A percentile compares a stretch with the other conserved stretches of the same genome.
phyloP scores from a whole-genome alignment of 2,329 filamentous ascomycete species.

The Neurospora sp. region DNA sequence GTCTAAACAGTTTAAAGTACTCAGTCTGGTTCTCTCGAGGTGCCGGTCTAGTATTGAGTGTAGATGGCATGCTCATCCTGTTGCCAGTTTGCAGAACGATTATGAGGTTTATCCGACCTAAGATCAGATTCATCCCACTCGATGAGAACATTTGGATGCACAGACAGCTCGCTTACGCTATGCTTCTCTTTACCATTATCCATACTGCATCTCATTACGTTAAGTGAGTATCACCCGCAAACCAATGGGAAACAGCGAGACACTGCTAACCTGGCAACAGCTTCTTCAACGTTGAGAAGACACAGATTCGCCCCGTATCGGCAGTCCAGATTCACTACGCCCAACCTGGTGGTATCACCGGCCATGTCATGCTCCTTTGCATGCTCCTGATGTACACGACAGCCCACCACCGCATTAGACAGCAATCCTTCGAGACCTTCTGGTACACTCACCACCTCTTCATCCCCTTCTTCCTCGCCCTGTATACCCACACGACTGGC shows the following conservation, averaged over 20 bases:
- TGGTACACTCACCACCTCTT: conserved; percentile 99
- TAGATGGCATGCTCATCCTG: conserved; percentile 81
- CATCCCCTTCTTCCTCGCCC: conserved; percentile 82
- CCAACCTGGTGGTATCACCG: conserved; percentile 83
- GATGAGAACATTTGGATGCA: conserved; percentile 98
- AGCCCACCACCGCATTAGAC: conserved; percentile 82
- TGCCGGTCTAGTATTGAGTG: conserved; percentile 73
- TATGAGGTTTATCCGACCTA: conserved; percentile 74
- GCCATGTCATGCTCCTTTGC: conserved; percentile 96
- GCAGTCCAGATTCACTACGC: conserved; percentile 89
- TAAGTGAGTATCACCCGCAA: conserved; percentile 39
- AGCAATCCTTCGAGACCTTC: conserved; percentile 96
- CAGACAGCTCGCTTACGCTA: conserved; percentile 81
- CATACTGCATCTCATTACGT: conserved; percentile 84
- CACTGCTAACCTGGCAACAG: conserved; percentile 32
- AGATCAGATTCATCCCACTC: conserved; percentile 79
- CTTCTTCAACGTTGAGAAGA: conserved; percentile 90
- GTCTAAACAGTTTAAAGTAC: conserved; percentile 70
- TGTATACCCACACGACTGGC: conserved; percentile 92
- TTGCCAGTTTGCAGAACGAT: conserved; percentile 92
- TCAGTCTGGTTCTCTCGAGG: conserved; percentile 97
- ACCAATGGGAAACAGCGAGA: neutral
- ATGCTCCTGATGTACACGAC: conserved; percentile 99
- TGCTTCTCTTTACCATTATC: conserved; percentile 71
- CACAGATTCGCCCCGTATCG: conserved; percentile 67